Percentiles rank a stretch among this genome's conserved stretches.
Conservation (phyloP, 306 rosid genomes). For the Lathyrus oleraceus region DNA sequence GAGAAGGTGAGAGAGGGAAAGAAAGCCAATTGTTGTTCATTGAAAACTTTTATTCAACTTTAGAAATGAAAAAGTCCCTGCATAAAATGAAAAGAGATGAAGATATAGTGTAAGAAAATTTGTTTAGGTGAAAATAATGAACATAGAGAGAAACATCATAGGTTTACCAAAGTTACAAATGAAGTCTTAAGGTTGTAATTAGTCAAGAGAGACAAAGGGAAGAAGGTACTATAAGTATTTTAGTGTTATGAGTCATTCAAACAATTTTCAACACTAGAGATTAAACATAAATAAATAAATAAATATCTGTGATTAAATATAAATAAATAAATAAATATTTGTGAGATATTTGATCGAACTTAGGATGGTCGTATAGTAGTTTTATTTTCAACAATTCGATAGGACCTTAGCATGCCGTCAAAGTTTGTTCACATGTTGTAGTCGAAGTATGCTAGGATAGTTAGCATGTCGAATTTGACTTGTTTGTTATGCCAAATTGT, state of each 20-base stretch:
- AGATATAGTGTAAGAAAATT: neutral
- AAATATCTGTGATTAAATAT: constrained; percentile 43
- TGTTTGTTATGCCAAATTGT: too few species aligned
- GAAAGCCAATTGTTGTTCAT: constrained; percentile 99
- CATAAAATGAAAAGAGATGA: constrained; percentile 12
- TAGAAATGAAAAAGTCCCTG: constrained; percentile 49
- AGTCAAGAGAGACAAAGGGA: constrained; percentile 45
- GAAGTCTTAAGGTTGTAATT: constrained; percentile 6
- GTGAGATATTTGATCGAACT: too few species aligned
- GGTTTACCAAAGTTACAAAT: constrained; percentile 30
- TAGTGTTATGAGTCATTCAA: constrained; percentile 44
- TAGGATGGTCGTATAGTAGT: too few species aligned
- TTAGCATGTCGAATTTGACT: too few species aligned
- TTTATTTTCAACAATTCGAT: too few species aligned
- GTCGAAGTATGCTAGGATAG: too few species aligned
- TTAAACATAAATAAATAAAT: too few species aligned
- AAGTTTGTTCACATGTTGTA: too few species aligned
- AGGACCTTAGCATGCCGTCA: too few species aligned
- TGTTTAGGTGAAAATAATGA: too few species aligned
- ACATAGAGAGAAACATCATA: neutral
- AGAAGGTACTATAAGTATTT: constrained; percentile 45
- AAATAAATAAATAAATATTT: constrained; percentile 41
- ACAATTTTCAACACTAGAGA: constrained; percentile 51
- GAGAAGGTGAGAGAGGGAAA: constrained; percentile 85
- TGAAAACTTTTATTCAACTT: constrained; percentile 43